phyloP scores from a whole-genome alignment of 345 rosid species.

The Eutrema japonicum region DNA sequence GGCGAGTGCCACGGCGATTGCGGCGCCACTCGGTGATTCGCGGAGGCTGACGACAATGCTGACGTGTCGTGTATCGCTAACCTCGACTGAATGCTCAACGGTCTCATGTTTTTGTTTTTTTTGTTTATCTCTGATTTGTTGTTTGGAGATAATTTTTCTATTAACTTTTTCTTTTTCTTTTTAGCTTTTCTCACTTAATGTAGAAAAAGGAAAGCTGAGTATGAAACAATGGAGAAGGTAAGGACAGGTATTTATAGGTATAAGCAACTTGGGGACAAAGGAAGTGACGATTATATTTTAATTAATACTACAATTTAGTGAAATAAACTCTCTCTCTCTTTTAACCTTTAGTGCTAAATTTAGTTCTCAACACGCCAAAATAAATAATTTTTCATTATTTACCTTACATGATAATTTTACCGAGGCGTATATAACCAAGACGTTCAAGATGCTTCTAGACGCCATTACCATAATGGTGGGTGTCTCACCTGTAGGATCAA shows the following conservation, averaged over 20 bases:
- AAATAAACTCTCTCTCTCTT: background rate
- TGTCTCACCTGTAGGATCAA: too few species aligned
- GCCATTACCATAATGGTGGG: background rate
- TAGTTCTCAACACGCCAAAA: background rate
- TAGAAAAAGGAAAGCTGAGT: constrained; percentile 22
- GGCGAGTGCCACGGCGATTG: constrained; percentile 84
- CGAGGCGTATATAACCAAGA: background rate
- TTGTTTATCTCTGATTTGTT: constrained; percentile 11
- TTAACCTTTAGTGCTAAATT: background rate
- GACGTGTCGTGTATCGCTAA: constrained; percentile 25
- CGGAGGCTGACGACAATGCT: constrained; percentile 30
- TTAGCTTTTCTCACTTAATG: background rate
- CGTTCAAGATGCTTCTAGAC: background rate
- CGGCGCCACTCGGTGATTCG: constrained; percentile 28
- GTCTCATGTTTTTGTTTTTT: constrained; percentile 16
- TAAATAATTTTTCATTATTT: background rate
- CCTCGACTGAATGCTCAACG: constrained; percentile 28
- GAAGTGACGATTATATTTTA: constrained; percentile 15
- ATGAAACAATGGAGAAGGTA: constrained; percentile 33
- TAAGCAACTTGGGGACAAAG: constrained; percentile 42
- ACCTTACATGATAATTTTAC: background rate
- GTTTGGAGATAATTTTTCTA: background rate
- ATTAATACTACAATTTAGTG: constrained; percentile 18
- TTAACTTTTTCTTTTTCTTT: background rate
- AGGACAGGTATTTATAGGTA: constrained; percentile 37